Conservation (phyloP, 2,329 filamentous ascomycete genomes). For the Colletotrichum chrysophilum region DNA sequence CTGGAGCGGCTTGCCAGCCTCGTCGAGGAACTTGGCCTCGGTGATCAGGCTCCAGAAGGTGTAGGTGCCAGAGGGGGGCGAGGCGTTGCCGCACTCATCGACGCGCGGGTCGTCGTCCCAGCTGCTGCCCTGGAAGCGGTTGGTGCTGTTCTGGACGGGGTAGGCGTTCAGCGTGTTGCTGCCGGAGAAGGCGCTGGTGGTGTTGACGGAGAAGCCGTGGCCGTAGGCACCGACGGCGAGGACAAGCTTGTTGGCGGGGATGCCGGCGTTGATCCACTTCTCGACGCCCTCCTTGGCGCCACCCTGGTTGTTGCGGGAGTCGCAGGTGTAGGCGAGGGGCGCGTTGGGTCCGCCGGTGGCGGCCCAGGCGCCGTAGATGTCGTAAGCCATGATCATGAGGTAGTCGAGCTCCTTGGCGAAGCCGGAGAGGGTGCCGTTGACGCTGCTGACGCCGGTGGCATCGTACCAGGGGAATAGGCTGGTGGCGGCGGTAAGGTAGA, state of each 20-base stretch:
- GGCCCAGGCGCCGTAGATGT: slow-evolving; percentile 16
- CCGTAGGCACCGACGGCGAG: slow-evolving; percentile 17
- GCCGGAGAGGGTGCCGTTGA: not conserved
- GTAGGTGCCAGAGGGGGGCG: slow-evolving; percentile 12
- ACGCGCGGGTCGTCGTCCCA: slow-evolving; percentile 17
- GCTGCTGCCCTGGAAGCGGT: slow-evolving; percentile 21
- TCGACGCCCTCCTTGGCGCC: slow-evolving; percentile 13
- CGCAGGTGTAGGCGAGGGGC: not conserved
- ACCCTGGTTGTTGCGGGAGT: slow-evolving; percentile 18
- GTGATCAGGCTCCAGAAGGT: slow-evolving; percentile 10
- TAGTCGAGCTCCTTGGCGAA: slow-evolving; percentile 13
- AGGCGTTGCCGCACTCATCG: slow-evolving; percentile 15
- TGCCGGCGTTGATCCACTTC: slow-evolving; percentile 12
- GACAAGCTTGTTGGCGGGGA: slow-evolving; percentile 14
- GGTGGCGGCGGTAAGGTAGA: slow-evolving; percentile 14
- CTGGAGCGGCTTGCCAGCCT: slow-evolving; percentile 1
- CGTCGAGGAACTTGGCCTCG: slow-evolving; percentile 15
- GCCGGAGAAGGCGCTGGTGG: slow-evolving; percentile 2
- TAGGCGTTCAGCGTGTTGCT: slow-evolving; percentile 14
- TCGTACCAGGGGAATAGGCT: slow-evolving; percentile 15
- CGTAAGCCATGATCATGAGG: slow-evolving; percentile 20
- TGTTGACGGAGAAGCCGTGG: slow-evolving; percentile 20
- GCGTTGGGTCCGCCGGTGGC: slow-evolving; percentile 16
- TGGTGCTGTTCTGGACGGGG: slow-evolving; percentile 11
- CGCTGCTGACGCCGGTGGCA: not conserved